A percentile compares a stretch with the other conserved stretches of the same genome.
Evolutionary conservation across 331 rosid genomes (phyloP).

Genomic region (Acacia pycnantha): DNA sequence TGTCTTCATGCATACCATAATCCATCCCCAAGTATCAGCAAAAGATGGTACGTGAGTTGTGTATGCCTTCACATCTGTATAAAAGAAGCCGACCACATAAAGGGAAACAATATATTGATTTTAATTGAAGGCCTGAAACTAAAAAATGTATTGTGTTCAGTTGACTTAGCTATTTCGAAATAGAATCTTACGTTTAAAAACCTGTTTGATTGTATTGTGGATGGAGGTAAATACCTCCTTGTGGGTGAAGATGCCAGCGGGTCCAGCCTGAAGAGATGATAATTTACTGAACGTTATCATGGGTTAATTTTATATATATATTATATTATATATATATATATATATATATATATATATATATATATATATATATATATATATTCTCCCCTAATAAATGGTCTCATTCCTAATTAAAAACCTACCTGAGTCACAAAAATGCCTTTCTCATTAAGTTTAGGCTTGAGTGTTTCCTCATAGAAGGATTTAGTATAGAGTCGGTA

Average conservation of each 20-base stretch:
- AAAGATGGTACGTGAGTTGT: constrained; percentile 86
- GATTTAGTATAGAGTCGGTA: constrained; percentile 90
- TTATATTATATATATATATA: no score
- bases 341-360: no score
- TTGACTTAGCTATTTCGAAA: neutral
- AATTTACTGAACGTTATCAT: neutral
- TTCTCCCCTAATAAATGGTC: neutral
- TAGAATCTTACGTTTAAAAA: no score
- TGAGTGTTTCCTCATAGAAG: constrained; percentile 68
- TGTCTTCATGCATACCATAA: constrained; percentile 58
- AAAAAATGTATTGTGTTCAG: neutral
- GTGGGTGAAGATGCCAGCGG: constrained; percentile 61
- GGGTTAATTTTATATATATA: no score
- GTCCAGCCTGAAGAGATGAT: constrained; percentile 73
- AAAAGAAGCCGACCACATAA: neutral
- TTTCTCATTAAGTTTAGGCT: constrained; percentile 76
- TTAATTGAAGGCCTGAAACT: neutral
- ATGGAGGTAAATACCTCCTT: constrained; percentile 30
- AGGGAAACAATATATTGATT: neutral
- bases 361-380: no score
- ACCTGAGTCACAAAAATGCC: constrained; percentile 98
- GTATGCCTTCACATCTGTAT: constrained; percentile 79
- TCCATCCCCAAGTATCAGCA: constrained; percentile 99
- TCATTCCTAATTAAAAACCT: neutral
- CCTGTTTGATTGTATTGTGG: constrained; percentile 28